Base-by-base conservation (phyloP, 768 basidiomycete species). In the Leccinum broughii region DNA sequence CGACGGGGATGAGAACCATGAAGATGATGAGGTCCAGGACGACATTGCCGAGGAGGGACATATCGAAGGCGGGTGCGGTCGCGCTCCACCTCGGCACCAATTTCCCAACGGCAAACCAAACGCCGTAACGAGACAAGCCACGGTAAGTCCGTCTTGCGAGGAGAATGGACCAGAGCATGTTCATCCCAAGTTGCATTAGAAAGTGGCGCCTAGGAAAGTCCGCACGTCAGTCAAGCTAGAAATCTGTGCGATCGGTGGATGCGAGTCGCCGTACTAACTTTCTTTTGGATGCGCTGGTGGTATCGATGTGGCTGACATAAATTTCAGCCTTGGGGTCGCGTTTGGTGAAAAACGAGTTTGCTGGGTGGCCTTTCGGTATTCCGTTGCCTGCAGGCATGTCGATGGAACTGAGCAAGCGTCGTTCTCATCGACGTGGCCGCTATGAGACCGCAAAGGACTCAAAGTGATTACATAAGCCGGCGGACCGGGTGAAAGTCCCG, bases 281-380 rank as follows among this genome's bases (percentile, higher is more conserved):
- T 57, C 68, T 61, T 35, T 60, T 57, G 30, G 56, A 62, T 35
- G 30, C 57, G 58, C 64, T 59, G 41, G 62, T 35, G 24, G 66
- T 50, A 48, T 75, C 68, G 32, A 72, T 52, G 22, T 73, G 72
- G 26, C 72, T 75, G 34, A 73, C 67, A 58, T 67, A 75, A 32
- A 75, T 46, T 61, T 73, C 73, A 49, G 41, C 59, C 39, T 54
- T 64, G 4, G 64, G 54, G 51, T 68, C 65, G 51, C 67, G 56
- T 5, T 48, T 34, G 1, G 61, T 52, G 7, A 73, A 48, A 55
- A 73, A 70, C 4, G 64, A 48, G 44, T 49, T 61, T 28, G 66
- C 65, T 11, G 72, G 70, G n/a, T 73, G 72, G 34, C 55, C 14
- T 20, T 67, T 58, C n/a, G 72, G 72, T 34, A 73, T 62, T 53